phyloP scores from a whole-genome alignment of 2,329 filamentous ascomycete species.

The Verticillium zaregamsianum region DNA sequence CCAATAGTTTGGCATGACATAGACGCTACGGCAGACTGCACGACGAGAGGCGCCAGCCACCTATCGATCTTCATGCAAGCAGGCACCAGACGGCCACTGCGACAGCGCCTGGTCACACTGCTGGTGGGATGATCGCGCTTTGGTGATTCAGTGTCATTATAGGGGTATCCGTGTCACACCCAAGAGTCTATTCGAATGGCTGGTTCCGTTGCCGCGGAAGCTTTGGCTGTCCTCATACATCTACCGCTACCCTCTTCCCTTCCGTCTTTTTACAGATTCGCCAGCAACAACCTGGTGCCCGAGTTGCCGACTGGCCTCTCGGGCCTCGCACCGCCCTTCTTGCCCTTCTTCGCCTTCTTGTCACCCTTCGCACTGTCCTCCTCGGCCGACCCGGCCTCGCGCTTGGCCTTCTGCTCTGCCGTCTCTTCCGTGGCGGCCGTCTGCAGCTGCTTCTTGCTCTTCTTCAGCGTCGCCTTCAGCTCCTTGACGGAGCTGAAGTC shows the following conservation, averaged over 20 bases:
- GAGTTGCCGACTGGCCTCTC: conserved; percentile 52
- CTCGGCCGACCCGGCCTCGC: conserved; percentile 40
- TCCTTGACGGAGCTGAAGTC: conserved; percentile 65
- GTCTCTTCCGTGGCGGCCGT: conserved; percentile 60
- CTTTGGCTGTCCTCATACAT: not conserved
- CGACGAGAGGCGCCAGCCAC: not conserved
- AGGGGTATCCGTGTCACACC: not conserved
- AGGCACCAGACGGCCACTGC: not conserved
- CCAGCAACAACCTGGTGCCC: conserved; percentile 57
- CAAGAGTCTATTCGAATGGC: not conserved
- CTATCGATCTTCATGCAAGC: not conserved
- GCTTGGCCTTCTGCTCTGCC: conserved; percentile 46
- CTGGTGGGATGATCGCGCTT: not conserved
- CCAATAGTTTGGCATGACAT: not conserved
- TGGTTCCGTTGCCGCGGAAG: not conserved
- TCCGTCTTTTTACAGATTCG: conserved; percentile 39
- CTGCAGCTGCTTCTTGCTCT: conserved; percentile 67
- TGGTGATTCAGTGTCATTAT: not conserved
- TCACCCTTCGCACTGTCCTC: conserved; percentile 31
- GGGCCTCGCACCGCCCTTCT: conserved; percentile 37
- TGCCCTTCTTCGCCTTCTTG: conserved; percentile 37
- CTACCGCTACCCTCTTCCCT: not conserved
- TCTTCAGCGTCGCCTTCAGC: conserved; percentile 65
- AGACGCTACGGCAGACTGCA: not conserved
- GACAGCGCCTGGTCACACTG: not conserved